phyloP scores from a whole-genome alignment of 164 flowering plant genomes.

The Macadamia integrifolia region DNA sequence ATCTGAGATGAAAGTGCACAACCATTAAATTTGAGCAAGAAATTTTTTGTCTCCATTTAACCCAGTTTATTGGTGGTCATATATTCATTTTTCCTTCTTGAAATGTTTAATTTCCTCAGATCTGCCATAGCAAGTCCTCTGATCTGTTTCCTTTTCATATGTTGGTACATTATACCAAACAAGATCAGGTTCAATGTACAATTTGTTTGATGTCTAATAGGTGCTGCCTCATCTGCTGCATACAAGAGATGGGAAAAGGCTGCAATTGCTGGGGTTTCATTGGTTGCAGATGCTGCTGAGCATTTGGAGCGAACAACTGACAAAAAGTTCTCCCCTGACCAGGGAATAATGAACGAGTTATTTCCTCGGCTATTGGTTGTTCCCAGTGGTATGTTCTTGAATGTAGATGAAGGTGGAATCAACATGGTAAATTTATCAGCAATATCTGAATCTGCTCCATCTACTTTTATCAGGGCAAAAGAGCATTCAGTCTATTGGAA shows the following conservation, averaged over 20 bases:
- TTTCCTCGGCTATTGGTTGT: conserved; percentile 7
- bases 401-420: conserved; percentile 4
- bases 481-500: conserved; percentile 18
- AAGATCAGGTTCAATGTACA: no score
- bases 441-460: conserved; percentile 3
- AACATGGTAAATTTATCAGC: background rate
- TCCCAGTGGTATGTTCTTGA: conserved; percentile 15
- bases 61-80: no score
- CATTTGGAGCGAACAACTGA: conserved; percentile 69
- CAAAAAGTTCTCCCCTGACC: conserved; percentile 30
- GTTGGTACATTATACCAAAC: no score
- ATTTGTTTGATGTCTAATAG: conserved; percentile 21
- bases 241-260: conserved; percentile 95
- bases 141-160: no score
- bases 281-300: conserved; percentile 99
- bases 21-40: no score
- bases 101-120: no score
- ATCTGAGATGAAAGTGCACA: no score
- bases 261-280: conserved; percentile 93
- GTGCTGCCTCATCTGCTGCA: conserved; percentile 54
- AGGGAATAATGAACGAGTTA: conserved; percentile 20
- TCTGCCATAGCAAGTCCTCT: no score
- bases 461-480: conserved; percentile 31
- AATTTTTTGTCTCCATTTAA: no score
- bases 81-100: no score